These are phyloP conservation scores for Cyclostephanos tholiformis DNA, from an alignment of 108 stramenopile genomes.

Conservation along the genomic window DNA sequence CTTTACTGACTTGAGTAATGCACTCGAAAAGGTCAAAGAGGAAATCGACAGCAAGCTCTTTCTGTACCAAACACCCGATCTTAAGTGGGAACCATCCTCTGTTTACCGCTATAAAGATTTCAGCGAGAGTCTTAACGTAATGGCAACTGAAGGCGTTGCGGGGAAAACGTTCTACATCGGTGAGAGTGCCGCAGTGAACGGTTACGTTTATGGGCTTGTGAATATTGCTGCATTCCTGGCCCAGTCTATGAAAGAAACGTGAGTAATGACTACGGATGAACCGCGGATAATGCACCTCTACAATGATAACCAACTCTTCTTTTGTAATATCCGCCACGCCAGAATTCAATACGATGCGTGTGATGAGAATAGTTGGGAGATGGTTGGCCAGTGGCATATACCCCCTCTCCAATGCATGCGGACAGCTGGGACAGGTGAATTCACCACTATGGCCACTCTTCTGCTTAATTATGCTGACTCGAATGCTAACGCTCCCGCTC, in stretches of 20 bases:
- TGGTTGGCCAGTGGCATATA: conserved; percentile 11
- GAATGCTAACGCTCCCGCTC: too few species aligned
- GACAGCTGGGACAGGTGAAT: conserved; percentile 7
- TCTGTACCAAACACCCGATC: conserved; percentile 32
- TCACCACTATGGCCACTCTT: too few species aligned
- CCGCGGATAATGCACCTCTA: not conserved
- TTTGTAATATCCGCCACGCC: conserved; percentile 5
- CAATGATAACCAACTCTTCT: not conserved
- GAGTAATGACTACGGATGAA: conserved; percentile 48
- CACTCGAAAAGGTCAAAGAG: not conserved
- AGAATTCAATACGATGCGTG: conserved; percentile 40
- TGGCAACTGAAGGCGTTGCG: conserved; percentile 27
- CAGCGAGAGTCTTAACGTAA: conserved; percentile 18
- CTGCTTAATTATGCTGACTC: too few species aligned
- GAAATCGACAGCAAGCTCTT: conserved; percentile 34
- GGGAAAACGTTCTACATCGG: conserved; percentile 36
- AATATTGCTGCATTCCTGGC: conserved; percentile 14
- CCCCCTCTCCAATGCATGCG: conserved; percentile 18
- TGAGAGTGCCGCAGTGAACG: conserved; percentile 18
- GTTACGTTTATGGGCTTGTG: conserved; percentile 23
- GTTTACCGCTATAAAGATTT: conserved; percentile 35
- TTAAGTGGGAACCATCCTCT: conserved; percentile 15
- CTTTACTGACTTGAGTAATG: too few species aligned
- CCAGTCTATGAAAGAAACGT: conserved; percentile 47
- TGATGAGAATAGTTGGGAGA: conserved; percentile 29